Evolutionary conservation across 176 grass and related monocot species (phyloP), one percentile per base, ranked within the genome.

Genomic region (Cymbopogon citratus): DNA sequence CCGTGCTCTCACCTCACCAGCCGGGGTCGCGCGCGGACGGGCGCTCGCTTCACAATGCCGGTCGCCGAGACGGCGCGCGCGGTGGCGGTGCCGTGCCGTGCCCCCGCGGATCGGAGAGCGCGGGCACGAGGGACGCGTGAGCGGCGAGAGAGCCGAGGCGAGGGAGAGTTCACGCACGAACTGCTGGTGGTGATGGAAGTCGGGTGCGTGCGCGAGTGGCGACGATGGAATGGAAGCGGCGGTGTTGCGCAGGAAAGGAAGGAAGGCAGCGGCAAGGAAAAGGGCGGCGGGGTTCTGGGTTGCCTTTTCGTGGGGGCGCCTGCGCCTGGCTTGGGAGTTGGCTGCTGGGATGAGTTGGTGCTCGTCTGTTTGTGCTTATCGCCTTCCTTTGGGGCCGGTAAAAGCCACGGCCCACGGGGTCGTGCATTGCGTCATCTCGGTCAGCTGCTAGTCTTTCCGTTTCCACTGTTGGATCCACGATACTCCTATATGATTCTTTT

Each of bases 71-170:
- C 44, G 3, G 31, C 2, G 2, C 2, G 12, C 44, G 45, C 45
- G 45, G 13, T 40, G 68, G 39, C 28, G 12, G 31, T 33, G 31
- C 31, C n/a, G 40, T 48, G 82, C 31, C 52, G 76, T 70, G 76
- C 70, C 84, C 41, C 71, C 27, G 25, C 71, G 16, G 52, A 9
- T 63, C 2, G 31, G 36, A 21, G 39, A 33, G 26, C 75, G 60
- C 38, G 49, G 39, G 87, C 82, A 81, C 77, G 77, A 71, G 77
- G 73, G 64, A 63, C 82, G 72, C 82, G 87, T 89, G 83, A 80
- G 31, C 13, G 65, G 26, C 43, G 48, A 39, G 66, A 5, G 18
- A 41, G 28, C 12, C 24, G 59, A 63, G 28, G 11, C 7, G 7
- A 0, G 77, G 12, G 23, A 11, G 62, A 49, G 62, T 66, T 66